Evolutionary conservation across 371 early-diverging fungal genomes (phyloP), one percentile per base, ranked within the genome.

Genomic region (Chytridium lagenaria): DNA sequence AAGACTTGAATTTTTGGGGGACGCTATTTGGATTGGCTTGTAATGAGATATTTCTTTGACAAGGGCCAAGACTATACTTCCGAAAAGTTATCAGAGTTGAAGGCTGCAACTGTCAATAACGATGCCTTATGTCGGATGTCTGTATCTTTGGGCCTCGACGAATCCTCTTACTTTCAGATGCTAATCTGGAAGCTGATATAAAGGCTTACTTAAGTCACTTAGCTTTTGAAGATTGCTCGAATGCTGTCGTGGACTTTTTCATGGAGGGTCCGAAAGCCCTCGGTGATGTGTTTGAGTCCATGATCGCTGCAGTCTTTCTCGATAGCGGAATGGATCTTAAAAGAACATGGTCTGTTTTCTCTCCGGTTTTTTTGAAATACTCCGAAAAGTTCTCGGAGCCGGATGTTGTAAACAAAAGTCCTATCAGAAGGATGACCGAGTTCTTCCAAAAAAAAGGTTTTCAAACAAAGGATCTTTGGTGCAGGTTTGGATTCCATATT

Each of bases 1-100:
- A 78, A 92, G 96, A 1, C 84, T 98, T 2, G 97, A 98, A 81
- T 97, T 93, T 72, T 74, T 97, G 61, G 98, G 98, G 10, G 97
- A 98, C 78, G 94, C 97, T 0, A 86, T 98, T 15, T 98, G 50
- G 97, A 96, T 79, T 93, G 90, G 75, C 78, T 94, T 67, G 85
- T 94, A 0, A 91, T 93, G n/a, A 82, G 88, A 22, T 90, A 92
- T 67, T 90, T 94, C 63, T 96, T 86, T 73, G 77, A 87, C 23
- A 86, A 87, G 68, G 90, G 92, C 70, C 84, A 88, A 1, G 70
- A 83, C 7, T 86, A 89, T 2, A 76, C 81, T n/a, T 94, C 95
- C 0, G 90, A 91, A 26, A 79, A 87, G 36, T 89, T 92, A 66
- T 92, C 90, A 3, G 91, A 91, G 55, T 78, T 95, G 50, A 92